Evolutionary conservation across 2,329 filamentous ascomycete genomes (phyloP).

Genomic region (Nothomitra cinnamomea): DNA sequence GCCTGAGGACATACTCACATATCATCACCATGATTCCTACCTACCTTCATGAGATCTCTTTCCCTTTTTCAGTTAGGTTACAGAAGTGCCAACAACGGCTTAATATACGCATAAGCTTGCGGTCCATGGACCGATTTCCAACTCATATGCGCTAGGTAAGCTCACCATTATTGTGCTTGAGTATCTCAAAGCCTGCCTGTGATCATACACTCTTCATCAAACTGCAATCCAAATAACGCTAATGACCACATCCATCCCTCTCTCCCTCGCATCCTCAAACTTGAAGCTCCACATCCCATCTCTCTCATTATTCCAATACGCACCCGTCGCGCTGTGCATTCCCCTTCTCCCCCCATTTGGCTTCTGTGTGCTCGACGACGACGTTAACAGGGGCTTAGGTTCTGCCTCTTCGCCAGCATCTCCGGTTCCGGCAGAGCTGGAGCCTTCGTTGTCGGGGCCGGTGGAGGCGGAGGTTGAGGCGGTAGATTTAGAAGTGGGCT

Average conservation of each 20-base stretch:
- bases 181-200: too few relatives aligned
- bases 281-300: slow-evolving; percentile 85
- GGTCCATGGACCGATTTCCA: too few relatives aligned
- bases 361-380: slow-evolving; percentile 30
- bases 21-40: too few relatives aligned
- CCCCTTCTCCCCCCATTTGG: slow-evolving; percentile 49
- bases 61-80: too few relatives aligned
- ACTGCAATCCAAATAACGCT: slow-evolving; percentile 17
- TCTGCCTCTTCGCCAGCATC: slow-evolving; percentile 28
- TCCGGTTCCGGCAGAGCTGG: slow-evolving; percentile 23
- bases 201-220: too few relatives aligned
- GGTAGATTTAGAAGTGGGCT: slow-evolving; percentile 31
- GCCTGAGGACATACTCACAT: too few relatives aligned
- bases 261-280: slow-evolving; percentile 43
- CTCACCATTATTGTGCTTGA: too few relatives aligned
- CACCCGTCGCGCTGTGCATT: slow-evolving; percentile 74
- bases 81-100: too few relatives aligned
- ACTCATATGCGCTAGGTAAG: too few relatives aligned
- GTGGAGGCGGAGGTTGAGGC: slow-evolving; percentile 25
- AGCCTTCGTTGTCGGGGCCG: neutral
- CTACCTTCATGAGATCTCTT: too few relatives aligned
- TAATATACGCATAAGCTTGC: too few relatives aligned
- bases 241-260: slow-evolving; percentile 35
- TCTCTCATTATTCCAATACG: slow-evolving; percentile 82
- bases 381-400: slow-evolving; percentile 35